These are phyloP conservation scores for Mycena polygramma DNA, from an alignment of 768 basidiomycete genomes.

Conservation along the genomic window DNA sequence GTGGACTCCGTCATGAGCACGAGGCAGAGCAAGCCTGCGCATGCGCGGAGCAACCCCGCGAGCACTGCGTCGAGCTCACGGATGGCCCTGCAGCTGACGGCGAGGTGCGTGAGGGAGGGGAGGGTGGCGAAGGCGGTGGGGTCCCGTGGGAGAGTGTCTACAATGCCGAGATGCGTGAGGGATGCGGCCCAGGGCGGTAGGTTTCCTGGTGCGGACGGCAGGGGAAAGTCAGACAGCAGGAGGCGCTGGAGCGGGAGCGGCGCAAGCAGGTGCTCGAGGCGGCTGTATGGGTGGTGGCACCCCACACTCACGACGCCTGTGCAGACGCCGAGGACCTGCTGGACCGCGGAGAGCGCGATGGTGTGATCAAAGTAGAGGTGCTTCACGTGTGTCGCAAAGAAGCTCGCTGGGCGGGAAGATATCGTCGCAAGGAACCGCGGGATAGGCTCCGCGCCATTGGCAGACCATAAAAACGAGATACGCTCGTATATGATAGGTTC, in stretches of 20 bases:
- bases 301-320: slow-evolving; percentile 52
- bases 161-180: slow-evolving; percentile 25
- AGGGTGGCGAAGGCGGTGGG: slow-evolving; percentile 6
- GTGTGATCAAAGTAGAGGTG: slow-evolving; percentile 49
- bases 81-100: slow-evolving; percentile 2
- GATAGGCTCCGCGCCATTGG: slow-evolving; percentile 41
- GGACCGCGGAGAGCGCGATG: slow-evolving; percentile 39
- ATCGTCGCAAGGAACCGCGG: slow-evolving; percentile 52
- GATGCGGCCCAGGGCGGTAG: slow-evolving; percentile 20
- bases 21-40: slow-evolving; percentile 1
- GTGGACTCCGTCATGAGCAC: slow-evolving; percentile 18
- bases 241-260: slow-evolving; percentile 27
- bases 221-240: slow-evolving; percentile 8
- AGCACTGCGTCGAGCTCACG: too few species aligned
- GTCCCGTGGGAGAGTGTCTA: background rate
- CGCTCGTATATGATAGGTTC: slow-evolving; percentile 56
- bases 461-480: slow-evolving; percentile 47
- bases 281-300: slow-evolving; percentile 21
- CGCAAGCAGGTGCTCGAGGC: slow-evolving; percentile 15
- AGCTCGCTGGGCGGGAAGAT: slow-evolving; percentile 47
- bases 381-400: slow-evolving; percentile 54
- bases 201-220: background rate
- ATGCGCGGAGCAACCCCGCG: background rate
- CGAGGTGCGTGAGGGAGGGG: slow-evolving; percentile 19
- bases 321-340: slow-evolving; percentile 51